Evolutionary conservation across 345 rosid genomes (phyloP).

Genomic region (Acer campestre): DNA sequence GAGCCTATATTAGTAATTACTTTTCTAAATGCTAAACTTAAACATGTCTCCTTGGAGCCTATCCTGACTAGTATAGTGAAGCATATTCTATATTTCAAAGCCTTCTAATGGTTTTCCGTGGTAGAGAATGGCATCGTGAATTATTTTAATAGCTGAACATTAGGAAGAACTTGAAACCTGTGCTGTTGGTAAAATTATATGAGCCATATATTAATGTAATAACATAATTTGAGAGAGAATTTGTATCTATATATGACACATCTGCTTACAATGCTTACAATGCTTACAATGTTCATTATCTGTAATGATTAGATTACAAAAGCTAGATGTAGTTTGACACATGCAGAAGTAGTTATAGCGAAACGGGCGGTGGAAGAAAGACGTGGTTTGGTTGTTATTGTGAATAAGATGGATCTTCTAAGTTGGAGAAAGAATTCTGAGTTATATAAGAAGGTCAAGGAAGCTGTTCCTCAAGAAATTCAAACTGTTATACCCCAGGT

Average conservation of each 20-base stretch:
- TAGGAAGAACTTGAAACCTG: too few species aligned
- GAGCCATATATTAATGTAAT: too few species aligned
- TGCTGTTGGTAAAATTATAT: too few species aligned
- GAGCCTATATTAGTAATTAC: neutral
- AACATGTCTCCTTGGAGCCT: neutral
- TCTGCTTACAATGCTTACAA: neutral
- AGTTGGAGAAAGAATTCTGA: conserved; percentile 53
- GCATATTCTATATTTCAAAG: too few species aligned
- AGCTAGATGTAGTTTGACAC: conserved; percentile 79
- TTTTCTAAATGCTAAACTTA: neutral
- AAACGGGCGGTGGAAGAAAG: conserved; percentile 96
- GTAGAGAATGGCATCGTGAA: too few species aligned
- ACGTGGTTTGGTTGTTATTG: conserved; percentile 81
- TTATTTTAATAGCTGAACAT: too few species aligned
- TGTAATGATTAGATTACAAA: conserved; percentile 59
- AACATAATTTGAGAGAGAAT: too few species aligned
- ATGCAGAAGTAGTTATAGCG: conserved; percentile 95
- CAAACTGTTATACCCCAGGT: conserved; percentile 96
- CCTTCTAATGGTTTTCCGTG: too few species aligned
- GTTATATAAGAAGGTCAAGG: conserved; percentile 67
- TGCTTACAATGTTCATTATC: neutral
- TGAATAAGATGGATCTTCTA: conserved; percentile 96
- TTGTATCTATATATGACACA: conserved; percentile 1
- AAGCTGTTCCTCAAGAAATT: conserved; percentile 91
- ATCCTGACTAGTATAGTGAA: neutral